These are phyloP conservation scores for Ceratobasidium sp. DNA, from an alignment of 1,284 basidiomycete genomes.

Conservation along the genomic window DNA sequence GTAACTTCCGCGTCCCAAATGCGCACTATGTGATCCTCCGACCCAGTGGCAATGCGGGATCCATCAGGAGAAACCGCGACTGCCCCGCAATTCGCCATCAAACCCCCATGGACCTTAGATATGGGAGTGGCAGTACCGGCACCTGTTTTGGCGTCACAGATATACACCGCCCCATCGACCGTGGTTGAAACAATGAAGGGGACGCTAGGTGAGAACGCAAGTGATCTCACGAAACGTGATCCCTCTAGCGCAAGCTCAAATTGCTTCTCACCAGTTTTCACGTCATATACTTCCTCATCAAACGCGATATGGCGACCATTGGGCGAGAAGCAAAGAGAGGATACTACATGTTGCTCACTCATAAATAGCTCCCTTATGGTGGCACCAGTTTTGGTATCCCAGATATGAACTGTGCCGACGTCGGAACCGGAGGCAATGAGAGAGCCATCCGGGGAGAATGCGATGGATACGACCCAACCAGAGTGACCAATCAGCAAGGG, in stretches of 20 bases:
- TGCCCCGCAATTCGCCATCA: no score
- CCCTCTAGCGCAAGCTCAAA: not conserved
- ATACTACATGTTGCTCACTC: not conserved
- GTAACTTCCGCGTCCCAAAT: no score
- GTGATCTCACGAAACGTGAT: not conserved
- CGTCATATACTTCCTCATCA: not conserved
- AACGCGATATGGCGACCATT: not conserved
- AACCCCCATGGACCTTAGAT: no score
- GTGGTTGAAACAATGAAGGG: not conserved
- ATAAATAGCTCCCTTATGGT: not conserved
- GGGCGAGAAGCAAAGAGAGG: slow-evolving; percentile 5
- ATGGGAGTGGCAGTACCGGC: not conserved
- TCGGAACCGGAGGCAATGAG: not conserved
- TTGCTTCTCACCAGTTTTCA: not conserved
- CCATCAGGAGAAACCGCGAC: not conserved
- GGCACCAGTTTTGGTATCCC: slow-evolving; percentile 3
- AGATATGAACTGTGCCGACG: not conserved
- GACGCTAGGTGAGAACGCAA: not conserved
- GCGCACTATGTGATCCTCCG: no score
- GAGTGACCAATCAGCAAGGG: not conserved
- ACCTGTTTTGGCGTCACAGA: not conserved
- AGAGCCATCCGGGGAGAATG: not conserved
- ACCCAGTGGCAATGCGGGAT: slow-evolving; percentile 5
- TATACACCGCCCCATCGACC: not conserved
- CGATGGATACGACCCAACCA: not conserved